Conservation (phyloP, 306 rosid species). For the Leucaena leucocephala region DNA sequence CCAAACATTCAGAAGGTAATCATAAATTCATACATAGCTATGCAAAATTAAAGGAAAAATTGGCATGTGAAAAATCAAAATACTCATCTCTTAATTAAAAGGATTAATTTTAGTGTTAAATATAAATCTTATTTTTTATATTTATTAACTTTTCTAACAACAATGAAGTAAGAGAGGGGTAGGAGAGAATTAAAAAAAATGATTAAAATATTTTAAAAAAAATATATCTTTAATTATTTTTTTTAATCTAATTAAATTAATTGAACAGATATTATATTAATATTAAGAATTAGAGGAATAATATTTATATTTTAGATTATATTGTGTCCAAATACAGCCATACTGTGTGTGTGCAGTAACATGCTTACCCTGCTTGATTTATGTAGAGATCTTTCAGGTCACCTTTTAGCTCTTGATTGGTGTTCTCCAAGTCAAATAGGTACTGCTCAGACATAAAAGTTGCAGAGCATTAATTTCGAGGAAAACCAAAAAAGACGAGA, state of each 20-base stretch:
- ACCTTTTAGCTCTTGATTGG: conserved; percentile 67
- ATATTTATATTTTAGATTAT: not conserved
- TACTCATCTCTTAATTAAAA: no score
- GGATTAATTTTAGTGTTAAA: no score
- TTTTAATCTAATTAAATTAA: no score
- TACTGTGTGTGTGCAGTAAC: not conserved
- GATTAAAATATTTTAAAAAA: no score
- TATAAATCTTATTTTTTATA: no score
- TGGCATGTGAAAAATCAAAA: not conserved
- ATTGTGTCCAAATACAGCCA: not conserved
- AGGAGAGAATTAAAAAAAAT: no score
- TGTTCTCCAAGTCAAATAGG: conserved; percentile 74
- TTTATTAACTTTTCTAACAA: no score
- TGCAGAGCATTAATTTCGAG: not conserved
- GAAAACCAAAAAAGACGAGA: not conserved
- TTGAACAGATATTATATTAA: no score
- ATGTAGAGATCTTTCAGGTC: conserved; percentile 69
- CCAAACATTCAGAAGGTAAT: not conserved
- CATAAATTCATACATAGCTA: not conserved
- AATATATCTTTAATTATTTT: no score
- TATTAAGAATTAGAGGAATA: no score
- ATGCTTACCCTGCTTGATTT: conserved; percentile 56
- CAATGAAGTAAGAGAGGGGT: no score
- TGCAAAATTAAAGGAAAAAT: not conserved
- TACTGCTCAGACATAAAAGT: conserved; percentile 38